Base-by-base conservation (phyloP, 768 basidiomycete genomes). In the Pulveroboletus sp. region DNA sequence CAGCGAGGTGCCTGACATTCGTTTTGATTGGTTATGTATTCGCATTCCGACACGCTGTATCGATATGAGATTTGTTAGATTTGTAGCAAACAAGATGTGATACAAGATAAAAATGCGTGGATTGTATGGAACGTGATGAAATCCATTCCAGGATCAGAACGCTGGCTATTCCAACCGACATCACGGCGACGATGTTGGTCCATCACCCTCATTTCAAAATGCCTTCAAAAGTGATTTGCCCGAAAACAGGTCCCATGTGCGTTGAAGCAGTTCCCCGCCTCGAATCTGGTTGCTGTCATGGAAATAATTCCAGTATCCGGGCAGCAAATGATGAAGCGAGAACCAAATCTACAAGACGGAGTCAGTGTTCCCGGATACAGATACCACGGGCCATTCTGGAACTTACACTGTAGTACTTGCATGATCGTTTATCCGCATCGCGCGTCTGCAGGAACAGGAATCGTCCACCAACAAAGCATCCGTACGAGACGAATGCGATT, bases 371-470 rank as follows among this genome's bases (percentile, higher is more conserved):
- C 27, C 27, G 8, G 27, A 29, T 5, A 27, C 25, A 29, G 27
- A 9, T 9, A 9, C 27, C 25, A 27, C 25, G 25, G n/a, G 27
- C 27, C 12, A 29, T 29, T 4, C 27, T 29, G 5, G 5, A 11
- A 63, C 70, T 49, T 9, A 72, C 70, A 29, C 72, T 72, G 24
- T 72, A 72, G 43, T 59, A 62, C 24, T 66, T 71, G 55, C 69
- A 72, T 10, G 70, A 72, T n/a, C 51, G 55, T 21, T 64, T 67
- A 13, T 72, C 71, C 2, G 54, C 67, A 7, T 53, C 52, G 5
- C 65, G 52, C 1, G 65, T 65, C 5, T 54, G 60, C 46, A 65
- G 42, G 31, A 44, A 47, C 47, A 72, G 35, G 49, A 72, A 72
- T 6, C 70, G 59, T 1, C 48, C 52, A 3, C 71, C 76, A 27